Evolutionary conservation across 305 asterid genomes (phyloP).

Genomic region (Withania somnifera): DNA sequence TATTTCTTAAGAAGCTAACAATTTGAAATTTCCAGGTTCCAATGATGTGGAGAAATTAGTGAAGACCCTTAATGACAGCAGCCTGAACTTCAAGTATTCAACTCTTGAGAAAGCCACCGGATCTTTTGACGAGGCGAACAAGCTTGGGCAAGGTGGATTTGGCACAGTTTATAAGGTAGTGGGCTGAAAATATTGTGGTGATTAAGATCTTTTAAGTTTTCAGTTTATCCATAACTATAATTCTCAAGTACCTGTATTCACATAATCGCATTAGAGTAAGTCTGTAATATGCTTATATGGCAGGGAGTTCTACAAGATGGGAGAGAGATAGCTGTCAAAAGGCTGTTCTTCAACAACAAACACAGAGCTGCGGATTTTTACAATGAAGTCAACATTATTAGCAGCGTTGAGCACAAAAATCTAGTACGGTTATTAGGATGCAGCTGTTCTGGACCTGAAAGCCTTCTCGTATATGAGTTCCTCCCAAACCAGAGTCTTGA

Average conservation of each 20-base stretch:
- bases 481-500: conserved; percentile 22
- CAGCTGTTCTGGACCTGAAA: conserved; percentile 23
- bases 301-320: conserved; percentile 21
- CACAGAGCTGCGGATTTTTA: conserved; percentile 20
- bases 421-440: conserved; percentile 19
- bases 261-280: background rate
- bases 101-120: conserved; percentile 60
- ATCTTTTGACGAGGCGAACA: conserved; percentile 52
- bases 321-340: conserved; percentile 19
- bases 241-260: background rate
- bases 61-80: conserved; percentile 41
- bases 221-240: background rate
- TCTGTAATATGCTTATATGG: background rate
- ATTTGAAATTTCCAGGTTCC: conserved; percentile 14
- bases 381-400: conserved; percentile 20
- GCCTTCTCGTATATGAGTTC: conserved; percentile 18
- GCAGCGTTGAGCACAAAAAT: conserved; percentile 22
- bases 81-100: conserved; percentile 65
- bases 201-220: no score
- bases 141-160: conserved; percentile 74
- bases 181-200: background rate
- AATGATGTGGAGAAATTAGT: conserved; percentile 36
- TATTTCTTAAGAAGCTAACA: background rate
- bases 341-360: conserved; percentile 14
- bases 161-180: conserved; percentile 60